Percentiles rank a stretch among this genome's conserved stretches.
Conservation (phyloP, 2,329 filamentous ascomycete species). For the Shiraia sp. region DNA sequence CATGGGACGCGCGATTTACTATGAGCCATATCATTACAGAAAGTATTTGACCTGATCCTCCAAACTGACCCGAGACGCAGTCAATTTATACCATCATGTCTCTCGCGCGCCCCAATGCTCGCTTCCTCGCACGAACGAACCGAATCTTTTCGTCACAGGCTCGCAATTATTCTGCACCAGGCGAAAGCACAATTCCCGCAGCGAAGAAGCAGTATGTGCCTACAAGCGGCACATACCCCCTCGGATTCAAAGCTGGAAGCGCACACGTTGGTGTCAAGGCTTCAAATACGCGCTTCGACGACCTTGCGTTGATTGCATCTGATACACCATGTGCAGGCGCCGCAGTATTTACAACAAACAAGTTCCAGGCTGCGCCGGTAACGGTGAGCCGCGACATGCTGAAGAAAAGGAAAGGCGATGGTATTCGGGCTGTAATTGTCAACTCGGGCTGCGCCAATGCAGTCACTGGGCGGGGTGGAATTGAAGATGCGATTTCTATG, state of each 20-base stretch:
- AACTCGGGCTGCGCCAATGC: constrained; percentile 98
- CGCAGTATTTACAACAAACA: constrained; percentile 96
- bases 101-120: constrained; percentile 34
- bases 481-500: constrained; percentile 89
- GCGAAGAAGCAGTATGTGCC: constrained; percentile 92
- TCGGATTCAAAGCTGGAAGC: constrained; percentile 84
- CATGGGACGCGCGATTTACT: too few relatives aligned
- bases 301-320: constrained; percentile 86
- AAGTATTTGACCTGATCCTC: too few relatives aligned
- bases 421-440: constrained; percentile 80
- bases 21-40: too few relatives aligned
- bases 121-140: constrained; percentile 30
- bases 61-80: too few relatives aligned
- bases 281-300: constrained; percentile 86
- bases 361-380: constrained; percentile 95
- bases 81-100: constrained; percentile 24
- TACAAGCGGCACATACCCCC: constrained; percentile 80
- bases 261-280: constrained; percentile 93
- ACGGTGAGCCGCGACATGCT: constrained; percentile 79
- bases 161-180: constrained; percentile 63
- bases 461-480: constrained; percentile 86
- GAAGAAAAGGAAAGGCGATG: constrained; percentile 65
- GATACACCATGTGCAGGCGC: constrained; percentile 84
- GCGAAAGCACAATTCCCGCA: constrained; percentile 65
- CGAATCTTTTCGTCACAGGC: constrained; percentile 41